A percentile compares a stretch with the other conserved stretches of the same genome.
Conservation (phyloP, 257 asterid genomes). For the Rubia yunnanensis region DNA sequence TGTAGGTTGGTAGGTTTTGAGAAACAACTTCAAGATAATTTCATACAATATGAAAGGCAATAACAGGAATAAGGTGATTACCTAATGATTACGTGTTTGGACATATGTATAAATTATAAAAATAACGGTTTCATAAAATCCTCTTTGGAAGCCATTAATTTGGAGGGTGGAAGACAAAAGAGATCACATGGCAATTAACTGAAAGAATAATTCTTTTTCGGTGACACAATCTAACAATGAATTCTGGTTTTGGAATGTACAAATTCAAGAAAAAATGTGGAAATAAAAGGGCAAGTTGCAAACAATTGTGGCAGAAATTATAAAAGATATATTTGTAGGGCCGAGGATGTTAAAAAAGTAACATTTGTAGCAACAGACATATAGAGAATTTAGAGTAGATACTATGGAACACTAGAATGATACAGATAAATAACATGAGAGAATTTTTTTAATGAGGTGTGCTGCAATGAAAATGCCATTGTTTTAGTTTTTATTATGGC, state of each 20-base stretch:
- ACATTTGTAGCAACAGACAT: not conserved
- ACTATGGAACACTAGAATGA: not conserved
- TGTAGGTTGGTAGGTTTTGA: no score
- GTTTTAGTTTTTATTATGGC: not conserved
- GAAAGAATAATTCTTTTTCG: not conserved
- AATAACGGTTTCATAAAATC: no score
- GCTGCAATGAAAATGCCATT: not conserved
- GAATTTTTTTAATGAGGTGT: no score
- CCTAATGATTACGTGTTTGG: no score
- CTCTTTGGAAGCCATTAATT: no score
- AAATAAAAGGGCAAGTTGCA: not conserved
- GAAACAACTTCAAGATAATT: no score
- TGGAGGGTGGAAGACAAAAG: no score
- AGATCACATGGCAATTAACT: no score
- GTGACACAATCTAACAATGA: not conserved
- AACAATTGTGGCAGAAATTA: not conserved
- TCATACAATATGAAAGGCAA: no score
- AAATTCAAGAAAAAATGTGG: not conserved
- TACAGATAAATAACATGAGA: no score
- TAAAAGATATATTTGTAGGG: not conserved
- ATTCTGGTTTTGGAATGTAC: not conserved
- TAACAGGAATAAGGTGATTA: no score
- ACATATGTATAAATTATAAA: no score
- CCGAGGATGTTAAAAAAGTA: not conserved
- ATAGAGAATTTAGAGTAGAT: not conserved